Evolutionary conservation across 331 rosid genomes (phyloP), one percentile per base, ranked within the genome.

Genomic region (Stylosanthes scabra): DNA sequence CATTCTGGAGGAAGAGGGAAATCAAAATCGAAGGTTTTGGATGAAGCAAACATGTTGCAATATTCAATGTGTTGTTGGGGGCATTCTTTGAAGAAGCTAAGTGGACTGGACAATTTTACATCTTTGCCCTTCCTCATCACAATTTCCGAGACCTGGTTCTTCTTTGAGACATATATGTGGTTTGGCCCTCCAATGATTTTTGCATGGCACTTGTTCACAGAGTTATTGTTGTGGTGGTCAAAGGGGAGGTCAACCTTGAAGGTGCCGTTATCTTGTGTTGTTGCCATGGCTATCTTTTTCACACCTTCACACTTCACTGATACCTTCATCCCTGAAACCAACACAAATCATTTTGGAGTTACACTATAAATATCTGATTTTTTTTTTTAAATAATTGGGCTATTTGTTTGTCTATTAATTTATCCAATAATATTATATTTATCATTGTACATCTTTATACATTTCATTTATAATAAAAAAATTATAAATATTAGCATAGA

Each of bases 1-100:
- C 97, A 93, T 70, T 83, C 89, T 0, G 72, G 83, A 40, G 98
- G 97, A 59, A 93, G 44, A 49, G 96, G 98, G 13, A 93, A 52
- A 81, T 93, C 40, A 1, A 93, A 52, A 81, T 93, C 49, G 2
- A 86, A 0, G 8, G 87, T 89, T 77, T 91, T 86, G 56, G 96
- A 91, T 1, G 97, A 83, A 34, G 71, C 84, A 9, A 81, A 50
- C 37, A 65, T 1, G 11, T 59, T 84, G 78, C 90, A 52, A 52
- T 52, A 87, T 13, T 78, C 80, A 66, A 14, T 59, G 59, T 65
- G 60, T 31, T 65, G 60, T 31, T 74, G 40, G 10, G 88, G 85
- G 84, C 96, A 92, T 7, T 83, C 68, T 20, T 71, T 81, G 73
- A 71, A 78, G 81, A 91, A 83, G 47, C 72, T 81, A 42, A 93